phyloP scores from a whole-genome alignment of 2,329 filamentous ascomycete genomes.

The Tolypocladium tropicale region DNA sequence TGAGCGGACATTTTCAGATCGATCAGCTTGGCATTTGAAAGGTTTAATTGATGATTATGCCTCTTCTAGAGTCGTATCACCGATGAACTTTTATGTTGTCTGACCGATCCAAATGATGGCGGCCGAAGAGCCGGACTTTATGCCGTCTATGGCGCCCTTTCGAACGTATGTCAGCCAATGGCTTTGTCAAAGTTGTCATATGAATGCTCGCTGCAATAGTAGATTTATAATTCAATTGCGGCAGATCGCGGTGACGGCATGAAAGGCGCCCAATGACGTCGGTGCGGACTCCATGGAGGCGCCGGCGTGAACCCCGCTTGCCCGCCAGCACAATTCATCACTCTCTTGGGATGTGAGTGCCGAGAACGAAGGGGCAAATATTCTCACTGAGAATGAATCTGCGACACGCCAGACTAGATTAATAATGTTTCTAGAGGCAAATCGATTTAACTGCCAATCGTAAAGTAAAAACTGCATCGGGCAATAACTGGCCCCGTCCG shows the following conservation, averaged over 20 bases:
- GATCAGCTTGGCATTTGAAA: neutral
- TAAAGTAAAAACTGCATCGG: too few relatives aligned
- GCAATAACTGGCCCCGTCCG: too few relatives aligned
- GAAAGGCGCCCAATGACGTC: neutral
- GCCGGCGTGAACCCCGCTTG: neutral
- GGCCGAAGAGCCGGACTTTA: neutral
- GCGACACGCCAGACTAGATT: too few relatives aligned
- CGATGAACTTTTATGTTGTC: neutral
- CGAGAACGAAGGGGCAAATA: neutral
- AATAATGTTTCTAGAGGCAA: too few relatives aligned
- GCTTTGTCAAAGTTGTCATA: neutral
- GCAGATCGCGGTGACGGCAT: neutral
- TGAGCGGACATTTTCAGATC: neutral
- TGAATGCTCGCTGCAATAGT: neutral
- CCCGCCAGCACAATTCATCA: too few relatives aligned
- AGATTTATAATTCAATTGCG: neutral
- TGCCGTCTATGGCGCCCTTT: neutral
- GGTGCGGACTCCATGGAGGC: neutral
- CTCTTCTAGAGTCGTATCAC: neutral
- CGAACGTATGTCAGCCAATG: neutral
- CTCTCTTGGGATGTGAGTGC: neutral
- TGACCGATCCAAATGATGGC: neutral
- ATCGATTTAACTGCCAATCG: too few relatives aligned
- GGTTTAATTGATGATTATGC: neutral
- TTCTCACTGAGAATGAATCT: too few relatives aligned